phyloP scores from a whole-genome alignment of 768 basidiomycete species.

The Russula virescens region DNA sequence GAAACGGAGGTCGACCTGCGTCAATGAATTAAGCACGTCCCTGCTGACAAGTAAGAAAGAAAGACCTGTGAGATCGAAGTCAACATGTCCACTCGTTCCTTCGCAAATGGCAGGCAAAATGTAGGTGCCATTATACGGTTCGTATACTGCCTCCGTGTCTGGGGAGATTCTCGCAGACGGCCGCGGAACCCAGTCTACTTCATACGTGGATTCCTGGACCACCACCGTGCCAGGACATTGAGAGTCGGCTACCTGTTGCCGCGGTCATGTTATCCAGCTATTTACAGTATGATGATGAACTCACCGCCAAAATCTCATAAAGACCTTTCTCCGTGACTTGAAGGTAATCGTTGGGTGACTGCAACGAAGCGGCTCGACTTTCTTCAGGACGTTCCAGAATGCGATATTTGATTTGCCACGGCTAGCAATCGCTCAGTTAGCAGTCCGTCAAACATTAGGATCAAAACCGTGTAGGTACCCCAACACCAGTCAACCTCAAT shows the following conservation, averaged over 20 bases:
- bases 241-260: constrained; percentile 62
- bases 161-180: constrained; percentile 68
- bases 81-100: constrained; percentile 73
- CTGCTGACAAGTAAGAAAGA: neutral
- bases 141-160: constrained; percentile 49
- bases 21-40: neutral
- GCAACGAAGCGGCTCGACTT: constrained; percentile 39
- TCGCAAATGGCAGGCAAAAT: constrained; percentile 78
- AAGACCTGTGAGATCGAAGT: constrained; percentile 72
- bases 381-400: constrained; percentile 40
- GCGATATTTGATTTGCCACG: constrained; percentile 82
- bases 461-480: constrained; percentile 44
- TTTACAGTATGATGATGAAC: neutral
- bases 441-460: neutral
- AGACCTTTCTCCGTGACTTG: constrained; percentile 66
- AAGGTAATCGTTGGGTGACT: constrained; percentile 65
- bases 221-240: constrained; percentile 78
- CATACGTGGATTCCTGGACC: constrained; percentile 53
- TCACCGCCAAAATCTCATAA: constrained; percentile 65
- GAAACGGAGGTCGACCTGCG: constrained; percentile 85
- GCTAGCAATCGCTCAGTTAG: constrained; percentile 41
- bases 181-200: constrained; percentile 72
- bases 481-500: constrained; percentile 84
- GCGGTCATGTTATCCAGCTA: neutral
- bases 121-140: constrained; percentile 64